Percentiles rank a stretch among this genome's conserved stretches.
Evolutionary conservation across 192 early-diverging fungal genomes (phyloP).

Genomic region (Coemansia sp.): DNA sequence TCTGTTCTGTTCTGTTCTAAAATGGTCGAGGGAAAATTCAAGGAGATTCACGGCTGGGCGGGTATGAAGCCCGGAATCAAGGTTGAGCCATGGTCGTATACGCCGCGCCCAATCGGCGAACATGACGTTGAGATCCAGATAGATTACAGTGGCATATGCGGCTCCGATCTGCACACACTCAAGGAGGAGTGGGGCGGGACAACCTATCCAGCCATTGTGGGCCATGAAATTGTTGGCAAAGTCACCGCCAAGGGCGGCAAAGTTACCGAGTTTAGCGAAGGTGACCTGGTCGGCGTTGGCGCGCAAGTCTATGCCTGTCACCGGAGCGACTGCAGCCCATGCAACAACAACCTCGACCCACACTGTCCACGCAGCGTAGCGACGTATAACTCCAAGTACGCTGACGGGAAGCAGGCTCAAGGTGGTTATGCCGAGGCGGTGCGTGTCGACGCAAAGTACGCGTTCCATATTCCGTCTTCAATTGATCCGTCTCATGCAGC

Average conservation of each 20-base stretch:
- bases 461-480: slow-evolving; percentile 61
- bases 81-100: slow-evolving; percentile 56
- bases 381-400: slow-evolving; percentile 58
- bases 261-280: slow-evolving; percentile 52
- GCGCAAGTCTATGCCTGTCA: slow-evolving; percentile 62
- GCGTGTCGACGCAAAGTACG: slow-evolving; percentile 57
- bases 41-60: slow-evolving; percentile 49
- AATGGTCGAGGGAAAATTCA: slow-evolving; percentile 21
- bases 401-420: slow-evolving; percentile 52
- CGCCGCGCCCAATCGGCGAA: slow-evolving; percentile 56
- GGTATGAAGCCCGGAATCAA: slow-evolving; percentile 30
- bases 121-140: slow-evolving; percentile 76
- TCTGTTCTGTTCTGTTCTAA: background rate
- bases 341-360: slow-evolving; percentile 46
- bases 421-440: slow-evolving; percentile 66
- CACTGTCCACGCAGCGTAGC: slow-evolving; percentile 48
- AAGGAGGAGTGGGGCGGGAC: slow-evolving; percentile 59
- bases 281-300: slow-evolving; percentile 68
- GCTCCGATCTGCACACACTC: slow-evolving; percentile 71
- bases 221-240: slow-evolving; percentile 70
- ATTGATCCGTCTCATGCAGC: slow-evolving; percentile 60
- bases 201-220: slow-evolving; percentile 53
- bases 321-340: slow-evolving; percentile 53
- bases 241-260: slow-evolving; percentile 59
- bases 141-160: slow-evolving; percentile 74